phyloP scores from a whole-genome alignment of 1,139 yeast genomes.

The Magnusiomyces tetraspermus region DNA sequence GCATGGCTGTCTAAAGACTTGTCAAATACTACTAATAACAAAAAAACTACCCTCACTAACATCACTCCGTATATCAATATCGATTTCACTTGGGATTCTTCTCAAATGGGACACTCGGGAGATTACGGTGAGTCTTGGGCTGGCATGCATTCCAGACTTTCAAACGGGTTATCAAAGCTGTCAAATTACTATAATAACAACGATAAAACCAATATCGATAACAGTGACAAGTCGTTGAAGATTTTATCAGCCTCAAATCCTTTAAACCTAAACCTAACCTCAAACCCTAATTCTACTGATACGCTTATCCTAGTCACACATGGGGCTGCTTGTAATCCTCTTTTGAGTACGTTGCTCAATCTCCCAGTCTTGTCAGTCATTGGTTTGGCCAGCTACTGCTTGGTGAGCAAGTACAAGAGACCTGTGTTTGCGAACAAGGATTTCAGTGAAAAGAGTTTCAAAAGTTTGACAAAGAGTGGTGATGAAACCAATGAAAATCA shows the following conservation, averaged over 20 bases:
- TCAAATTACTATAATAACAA: slow-evolving; percentile 19
- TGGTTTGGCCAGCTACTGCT: slow-evolving; percentile 26
- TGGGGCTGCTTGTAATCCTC: slow-evolving; percentile 36
- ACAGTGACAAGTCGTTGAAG: background rate
- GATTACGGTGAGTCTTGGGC: slow-evolving; percentile 34
- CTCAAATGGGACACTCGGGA: slow-evolving; percentile 29
- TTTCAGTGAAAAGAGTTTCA: too few species aligned
- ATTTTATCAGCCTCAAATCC: slow-evolving; percentile 1
- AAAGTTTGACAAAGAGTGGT: too few species aligned
- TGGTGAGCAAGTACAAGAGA: too few species aligned
- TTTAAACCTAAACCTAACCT: background rate
- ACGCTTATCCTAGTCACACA: slow-evolving; percentile 33
- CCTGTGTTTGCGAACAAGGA: too few species aligned
- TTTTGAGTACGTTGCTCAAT: slow-evolving; percentile 28
- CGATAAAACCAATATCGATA: background rate
- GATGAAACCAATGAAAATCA: too few species aligned
- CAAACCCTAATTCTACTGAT: background rate
- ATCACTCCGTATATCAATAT: slow-evolving; percentile 1
- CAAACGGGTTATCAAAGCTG: slow-evolving; percentile 24
- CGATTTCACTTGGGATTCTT: slow-evolving; percentile 26
- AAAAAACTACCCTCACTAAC: too few species aligned
- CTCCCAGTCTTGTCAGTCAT: slow-evolving; percentile 30
- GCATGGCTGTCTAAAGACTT: slow-evolving; percentile 21
- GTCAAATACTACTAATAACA: background rate
- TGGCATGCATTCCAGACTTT: slow-evolving; percentile 31